These are phyloP conservation scores for Phialocephala sp. DNA, from an alignment of 2,329 filamentous ascomycete species.

Conservation along the genomic window DNA sequence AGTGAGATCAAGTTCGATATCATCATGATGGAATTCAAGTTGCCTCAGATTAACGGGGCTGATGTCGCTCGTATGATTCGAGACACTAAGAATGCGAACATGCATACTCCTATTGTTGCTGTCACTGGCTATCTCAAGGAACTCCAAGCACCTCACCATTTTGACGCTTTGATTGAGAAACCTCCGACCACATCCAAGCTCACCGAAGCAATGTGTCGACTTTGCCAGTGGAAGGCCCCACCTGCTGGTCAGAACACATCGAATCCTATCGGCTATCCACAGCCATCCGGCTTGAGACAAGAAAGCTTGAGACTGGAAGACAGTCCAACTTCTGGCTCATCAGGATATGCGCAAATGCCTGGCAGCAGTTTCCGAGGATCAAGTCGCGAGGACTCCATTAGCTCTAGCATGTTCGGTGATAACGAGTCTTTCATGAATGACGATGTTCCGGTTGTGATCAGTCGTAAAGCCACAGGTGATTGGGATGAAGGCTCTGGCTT, in stretches of 20 bases:
- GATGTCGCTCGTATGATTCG: conserved; percentile 98
- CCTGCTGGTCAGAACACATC: conserved; percentile 52
- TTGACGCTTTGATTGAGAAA: conserved; percentile 94
- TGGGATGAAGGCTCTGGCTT: conserved; percentile 82
- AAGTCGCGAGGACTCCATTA: conserved; percentile 87
- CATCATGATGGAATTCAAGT: conserved; percentile 96
- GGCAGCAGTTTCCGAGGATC: conserved; percentile 79
- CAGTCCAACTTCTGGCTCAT: conserved; percentile 68
- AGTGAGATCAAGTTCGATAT: conserved; percentile 99
- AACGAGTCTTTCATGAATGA: conserved; percentile 79
- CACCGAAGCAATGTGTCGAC: conserved; percentile 81
- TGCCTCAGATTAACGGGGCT: conserved; percentile 92
- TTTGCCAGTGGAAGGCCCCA: conserved; percentile 93
- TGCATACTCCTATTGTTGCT: conserved; percentile 91
- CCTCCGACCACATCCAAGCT: conserved; percentile 92
- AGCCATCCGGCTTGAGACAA: conserved; percentile 69
- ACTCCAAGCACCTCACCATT: conserved; percentile 91
- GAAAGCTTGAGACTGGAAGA: conserved; percentile 71
- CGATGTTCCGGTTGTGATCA: conserved; percentile 77
- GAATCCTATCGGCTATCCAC: conserved; percentile 58
- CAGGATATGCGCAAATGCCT: conserved; percentile 76
- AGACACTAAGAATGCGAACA: conserved; percentile 94
- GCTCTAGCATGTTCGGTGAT: conserved; percentile 87
- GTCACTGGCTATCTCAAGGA: conserved; percentile 99
- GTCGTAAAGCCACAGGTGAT: conserved; percentile 74